Evolutionary conservation across 2,329 filamentous ascomycete species (phyloP).

Genomic region (Claviceps pusilla): DNA sequence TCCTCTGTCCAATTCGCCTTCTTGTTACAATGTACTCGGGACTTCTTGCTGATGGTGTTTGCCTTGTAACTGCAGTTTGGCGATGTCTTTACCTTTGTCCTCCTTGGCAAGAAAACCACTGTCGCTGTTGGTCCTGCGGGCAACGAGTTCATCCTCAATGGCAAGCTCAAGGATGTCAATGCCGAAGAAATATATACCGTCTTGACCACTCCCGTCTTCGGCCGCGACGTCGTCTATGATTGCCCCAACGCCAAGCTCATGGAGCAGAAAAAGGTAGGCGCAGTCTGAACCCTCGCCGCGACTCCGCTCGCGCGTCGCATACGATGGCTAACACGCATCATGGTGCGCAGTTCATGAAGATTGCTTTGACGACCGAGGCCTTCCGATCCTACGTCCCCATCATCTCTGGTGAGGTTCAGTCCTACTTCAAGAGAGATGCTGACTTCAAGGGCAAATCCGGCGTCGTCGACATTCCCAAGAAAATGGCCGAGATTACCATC

Average conservation of each 20-base stretch:
- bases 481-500: conserved; percentile 75
- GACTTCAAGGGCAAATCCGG: conserved; percentile 55
- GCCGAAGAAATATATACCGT: conserved; percentile 83
- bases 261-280: conserved; percentile 79
- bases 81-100: conserved; percentile 77
- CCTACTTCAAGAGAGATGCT: conserved; percentile 54
- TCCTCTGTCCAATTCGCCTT: neutral
- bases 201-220: conserved; percentile 59
- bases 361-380: conserved; percentile 59
- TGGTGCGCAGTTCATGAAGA: conserved; percentile 56
- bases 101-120: conserved; percentile 79
- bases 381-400: conserved; percentile 64
- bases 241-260: conserved; percentile 84
- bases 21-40: neutral
- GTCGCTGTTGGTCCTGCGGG: conserved; percentile 69
- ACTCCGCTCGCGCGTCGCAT: neutral
- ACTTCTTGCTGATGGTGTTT: neutral
- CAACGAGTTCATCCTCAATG: conserved; percentile 85
- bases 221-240: conserved; percentile 77
- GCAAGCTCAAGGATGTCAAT: conserved; percentile 76
- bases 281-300: no score
- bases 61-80: conserved; percentile 46
- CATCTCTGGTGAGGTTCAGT: conserved; percentile 58
- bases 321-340: neutral
- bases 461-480: conserved; percentile 54